Conservation (phyloP, 176 grass and related monocot genomes). For the Dactylis glomerata region DNA sequence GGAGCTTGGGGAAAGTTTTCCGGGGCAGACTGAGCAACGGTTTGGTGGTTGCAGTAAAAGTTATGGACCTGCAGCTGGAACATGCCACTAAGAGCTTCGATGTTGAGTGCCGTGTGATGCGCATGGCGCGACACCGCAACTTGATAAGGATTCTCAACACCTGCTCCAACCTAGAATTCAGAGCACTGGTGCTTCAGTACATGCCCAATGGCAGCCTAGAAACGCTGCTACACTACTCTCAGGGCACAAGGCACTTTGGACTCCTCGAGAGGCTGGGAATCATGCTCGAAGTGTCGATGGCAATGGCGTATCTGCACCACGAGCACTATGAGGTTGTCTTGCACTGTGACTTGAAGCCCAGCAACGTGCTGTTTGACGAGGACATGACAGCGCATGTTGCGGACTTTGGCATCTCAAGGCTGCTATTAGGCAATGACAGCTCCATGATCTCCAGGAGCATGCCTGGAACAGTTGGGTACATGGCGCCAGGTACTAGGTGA, state of each 20-base stretch:
- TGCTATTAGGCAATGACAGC: background rate
- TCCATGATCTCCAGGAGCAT: background rate
- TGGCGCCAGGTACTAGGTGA: background rate
- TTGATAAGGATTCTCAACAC: background rate
- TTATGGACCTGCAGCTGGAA: background rate
- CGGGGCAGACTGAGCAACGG: background rate
- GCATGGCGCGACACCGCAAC: background rate
- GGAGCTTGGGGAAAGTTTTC: background rate
- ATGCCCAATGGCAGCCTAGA: conserved; percentile 13
- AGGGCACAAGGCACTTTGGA: background rate
- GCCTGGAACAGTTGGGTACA: background rate
- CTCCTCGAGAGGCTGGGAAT: background rate
- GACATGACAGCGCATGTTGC: background rate
- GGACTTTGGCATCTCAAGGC: background rate
- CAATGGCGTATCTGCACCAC: background rate
- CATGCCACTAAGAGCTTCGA: background rate
- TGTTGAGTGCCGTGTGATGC: background rate
- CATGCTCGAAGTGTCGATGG: background rate
- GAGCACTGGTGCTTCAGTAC: conserved; percentile 12
- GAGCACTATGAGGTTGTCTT: background rate
- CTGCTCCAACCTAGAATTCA: background rate
- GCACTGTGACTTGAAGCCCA: conserved; percentile 4
- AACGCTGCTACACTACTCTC: background rate
- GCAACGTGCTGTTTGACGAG: background rate
- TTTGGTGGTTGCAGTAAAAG: background rate